Base-by-base conservation (phyloP, 2,329 filamentous ascomycete genomes). In the Alternaria sp. region DNA sequence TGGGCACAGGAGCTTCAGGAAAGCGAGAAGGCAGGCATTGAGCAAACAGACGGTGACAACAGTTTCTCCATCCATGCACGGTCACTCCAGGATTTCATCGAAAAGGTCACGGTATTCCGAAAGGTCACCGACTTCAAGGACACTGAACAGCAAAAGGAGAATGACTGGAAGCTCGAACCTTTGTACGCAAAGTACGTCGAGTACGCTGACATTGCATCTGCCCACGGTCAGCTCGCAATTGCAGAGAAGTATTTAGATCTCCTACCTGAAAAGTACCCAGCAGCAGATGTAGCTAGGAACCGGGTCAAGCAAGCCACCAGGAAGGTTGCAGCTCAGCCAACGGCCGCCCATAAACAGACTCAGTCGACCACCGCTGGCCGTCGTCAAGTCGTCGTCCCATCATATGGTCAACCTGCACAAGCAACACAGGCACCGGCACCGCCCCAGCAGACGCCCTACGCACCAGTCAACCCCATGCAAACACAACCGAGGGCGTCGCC, bases 41-140 rank as follows among this genome's bases (percentile, higher is more conserved):
- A 92, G 69, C 85, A 89, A 62, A 83, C 85, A 21, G 84, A 84
- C 24, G 86, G 86, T 33, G 91, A 93, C 70, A 94, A 91, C 23
- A 90, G 88, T 57, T 99, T 97, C 80, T 96, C 94, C 0, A 88
- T 98, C 49, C 95, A 98, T 71, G 93, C 94, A 54, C 88, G 88
- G 61, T 90, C 90, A 45, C 82, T 99, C 41, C 95, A 98, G 78
- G 89, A 91, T 66, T 94, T 99, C 73, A 96, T 99, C 62, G 95
- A 99, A 80, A 99, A 99, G 83, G 95, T 99, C 45, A 96, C 93
- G 0, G 87, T 99, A 53, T 99, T 99, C 88, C 90, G 95, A 54
- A 87, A 95, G 67, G 93, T 97, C 41, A 93, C 93, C 62, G 93
- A 94, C 72, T 99, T 97, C 81, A 82, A 90, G 69, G 95, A 99